Percentiles rank a stretch among this genome's conserved stretches.
phyloP scores from a whole-genome alignment of 805 yeast genomes.

The Myxozyma monticola region DNA sequence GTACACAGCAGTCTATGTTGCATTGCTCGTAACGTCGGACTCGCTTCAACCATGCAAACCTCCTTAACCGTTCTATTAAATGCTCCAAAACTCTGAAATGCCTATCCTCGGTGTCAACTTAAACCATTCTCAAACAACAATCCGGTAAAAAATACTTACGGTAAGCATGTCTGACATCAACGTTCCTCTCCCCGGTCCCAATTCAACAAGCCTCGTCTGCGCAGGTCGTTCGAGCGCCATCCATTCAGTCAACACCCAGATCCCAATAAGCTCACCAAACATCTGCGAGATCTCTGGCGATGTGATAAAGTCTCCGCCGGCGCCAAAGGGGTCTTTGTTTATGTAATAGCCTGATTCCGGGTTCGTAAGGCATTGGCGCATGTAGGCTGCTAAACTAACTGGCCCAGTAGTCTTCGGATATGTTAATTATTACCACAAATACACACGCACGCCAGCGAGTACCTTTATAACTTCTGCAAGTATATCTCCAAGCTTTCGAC shows the following conservation, averaged over 20 bases:
- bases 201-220: constrained; percentile 61
- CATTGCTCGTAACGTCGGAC: constrained; percentile 57
- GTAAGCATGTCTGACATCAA: constrained; percentile 64
- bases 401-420: constrained; percentile 69
- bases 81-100: constrained; percentile 19
- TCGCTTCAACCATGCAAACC: constrained; percentile 68
- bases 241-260: constrained; percentile 63
- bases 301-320: constrained; percentile 73
- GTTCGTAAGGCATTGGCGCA: constrained; percentile 79
- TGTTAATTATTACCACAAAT: not conserved
- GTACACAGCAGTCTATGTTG: constrained; percentile 55
- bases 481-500: too few relatives aligned
- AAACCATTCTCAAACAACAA: not conserved
- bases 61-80: constrained; percentile 41
- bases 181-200: constrained; percentile 87
- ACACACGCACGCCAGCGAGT: too few relatives aligned
- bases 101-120: too few relatives aligned
- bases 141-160: constrained; percentile 32
- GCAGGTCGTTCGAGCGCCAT: constrained; percentile 53
- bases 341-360: constrained; percentile 80
- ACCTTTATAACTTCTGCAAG: too few relatives aligned
- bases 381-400: constrained; percentile 65
- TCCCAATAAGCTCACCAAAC: constrained; percentile 81
- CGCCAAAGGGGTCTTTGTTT: constrained; percentile 69
- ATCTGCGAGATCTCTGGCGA: constrained; percentile 86